Base-by-base conservation (phyloP, 495 filamentous ascomycete species). In the Penicillium waksmanii region DNA sequence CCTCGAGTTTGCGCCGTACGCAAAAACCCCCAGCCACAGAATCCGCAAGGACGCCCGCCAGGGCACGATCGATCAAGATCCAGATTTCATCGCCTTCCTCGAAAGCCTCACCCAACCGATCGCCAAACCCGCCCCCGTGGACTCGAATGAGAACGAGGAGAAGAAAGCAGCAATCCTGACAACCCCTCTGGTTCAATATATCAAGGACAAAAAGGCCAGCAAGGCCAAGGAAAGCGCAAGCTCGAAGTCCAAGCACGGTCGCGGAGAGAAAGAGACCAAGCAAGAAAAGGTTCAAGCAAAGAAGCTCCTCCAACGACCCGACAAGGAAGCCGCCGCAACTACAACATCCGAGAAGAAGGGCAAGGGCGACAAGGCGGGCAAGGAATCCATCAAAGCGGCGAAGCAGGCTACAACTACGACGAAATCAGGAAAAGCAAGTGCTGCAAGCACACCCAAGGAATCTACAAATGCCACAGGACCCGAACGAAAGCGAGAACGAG, bases 51-150 rank as follows among this genome's bases (percentile, higher is more conserved):
- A 98, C 80, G 84, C 84, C 57, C 87, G 94, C 3, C 91, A 96
- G 70, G 95, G 96, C 44, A 96, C 91, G 5, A 97, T 98, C 57
- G 95, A 98, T 63, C 92, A 94, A 65, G 95, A 98, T 69, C 85
- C 89, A 0, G 95, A 98, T 56, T 98, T 98, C 62, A 96, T 96
- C 74, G 84, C 84, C 19, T 98, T 98, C 67, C 84, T 98, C 7
- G 90, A 96, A 71, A 87, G 84, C 50, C 82, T 97, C 9, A 95
- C 93, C 3, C 89, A 90, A 52, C 92, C 92, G 0, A 83, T 89
- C 31, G 74, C 78, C 7, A 87, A 84, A 59, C 72, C 83, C 4
- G 46, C 70, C 0, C 51, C 76, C 8, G 76, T 83, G 3, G 87
- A 89, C 36, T 72, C 77, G 0, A 67, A 72, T 7, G 79, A 81